Evolutionary conservation across 352 stramenopile genomes (phyloP), one percentile per base, ranked within the genome.

Genomic region (Phytophthora cryptogea): DNA sequence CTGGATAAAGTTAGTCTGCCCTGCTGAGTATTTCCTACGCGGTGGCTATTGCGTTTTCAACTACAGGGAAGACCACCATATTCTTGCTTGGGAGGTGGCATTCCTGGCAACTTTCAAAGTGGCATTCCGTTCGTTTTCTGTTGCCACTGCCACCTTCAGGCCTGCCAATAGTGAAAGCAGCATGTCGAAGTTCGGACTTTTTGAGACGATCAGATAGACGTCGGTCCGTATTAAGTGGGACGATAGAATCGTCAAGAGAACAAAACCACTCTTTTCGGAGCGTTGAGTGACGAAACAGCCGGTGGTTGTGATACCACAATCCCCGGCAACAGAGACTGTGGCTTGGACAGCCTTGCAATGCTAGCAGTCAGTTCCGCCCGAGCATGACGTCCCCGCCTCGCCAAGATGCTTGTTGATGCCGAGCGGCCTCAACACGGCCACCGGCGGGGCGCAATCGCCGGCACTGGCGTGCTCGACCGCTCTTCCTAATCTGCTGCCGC

Each of bases 261-360:
- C 14, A 8, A 27, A 56, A 47, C 17, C 7, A 33, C 5, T 54
- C 17, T 54, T 39, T 45, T 20, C 2, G 52, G 52, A 35, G 33
- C 30, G 16, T 30, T 16, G 46, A 41, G 17, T 42, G 13, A 46
- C 16, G n/a, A 43, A 50, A 44, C 58, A 66, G 58, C 49, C 41
- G 42, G 27, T 20, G 46, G 44, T 62, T 59, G 44, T 62, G 54
- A 28, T 27, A 31, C 41, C 57, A 59, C 55, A 60, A 51, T 54
- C 43, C 49, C 16, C 16, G 20, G 33, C 13, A 20, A 8, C 26
- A 41, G 37, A 33, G 23, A 40, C 11, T 16, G 14, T 28, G 37
- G n/a, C 14, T 32, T 72, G 64, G 64, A 68, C 53, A 65, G 64
- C 33, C 64, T 41, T 49, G 33, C 43, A 54, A 66, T 41, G 58